Evolutionary conservation across 2,329 filamentous ascomycete genomes (phyloP), one percentile per base, ranked within the genome.

Genomic region (Neofusicoccum parvum): DNA sequence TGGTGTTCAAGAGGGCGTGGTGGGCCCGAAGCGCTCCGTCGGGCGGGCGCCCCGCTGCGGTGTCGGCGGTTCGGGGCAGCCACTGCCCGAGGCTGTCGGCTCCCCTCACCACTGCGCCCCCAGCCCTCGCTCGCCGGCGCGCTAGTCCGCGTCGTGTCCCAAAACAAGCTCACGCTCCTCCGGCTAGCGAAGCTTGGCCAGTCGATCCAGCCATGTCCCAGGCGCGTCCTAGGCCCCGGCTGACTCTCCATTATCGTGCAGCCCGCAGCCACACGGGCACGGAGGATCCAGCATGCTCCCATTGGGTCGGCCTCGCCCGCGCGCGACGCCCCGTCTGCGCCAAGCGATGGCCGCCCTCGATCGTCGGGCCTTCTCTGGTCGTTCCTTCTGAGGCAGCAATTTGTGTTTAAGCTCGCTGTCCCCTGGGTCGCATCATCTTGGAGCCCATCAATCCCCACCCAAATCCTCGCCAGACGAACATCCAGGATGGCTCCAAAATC

Each of bases 11-110:
- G 59, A 62, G 23, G 59, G 27, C 14, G 36, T 5, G 39, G 45
- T 32, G 43, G 27, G 59, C 37, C 58, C 58, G 58, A 50, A 14
- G 20, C 14, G 34, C 36, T 51, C 59, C 45, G 54, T 46, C 53
- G 53, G 53, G 7, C 15, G 32, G 20, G 27, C 3, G 32, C 37
- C 20, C 37, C 7, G 39, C 39, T 46, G 54, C 54, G 27, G 20
- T 27, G 15, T 59, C 54, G 54, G 54, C 54, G 37, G 23, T 14
- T 59, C 54, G 54, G 46, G 54, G 36, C 23, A 5, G 15, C 5
- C 39, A 5, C 12, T 34, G 54, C 41, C 54, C 54, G 54, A 59
- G 41, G 7, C n/a, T 10, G 27, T 59, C 54, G 54, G 54, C 11
- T 59, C 54, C n/a, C 54, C 54, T 46, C 54, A 20, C 34, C 51